Percentiles rank a stretch among this genome's conserved stretches.
These are phyloP conservation scores for Hordeum pubiflorum DNA, from an alignment of 202 grass and related monocot genomes.

Conservation along the genomic window DNA sequence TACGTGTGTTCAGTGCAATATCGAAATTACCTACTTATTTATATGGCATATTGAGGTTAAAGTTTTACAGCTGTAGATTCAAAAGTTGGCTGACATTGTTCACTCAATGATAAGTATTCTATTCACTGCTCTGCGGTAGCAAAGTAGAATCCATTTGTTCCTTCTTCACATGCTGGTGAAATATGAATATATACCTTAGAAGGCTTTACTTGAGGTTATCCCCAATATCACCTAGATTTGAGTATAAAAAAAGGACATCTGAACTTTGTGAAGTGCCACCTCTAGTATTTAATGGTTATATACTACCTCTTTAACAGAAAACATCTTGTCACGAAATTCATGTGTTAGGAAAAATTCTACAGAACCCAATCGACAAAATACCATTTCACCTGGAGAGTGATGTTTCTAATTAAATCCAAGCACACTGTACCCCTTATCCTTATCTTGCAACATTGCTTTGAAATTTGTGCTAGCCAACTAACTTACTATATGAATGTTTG, in stretches of 20 bases:
- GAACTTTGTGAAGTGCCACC: too few species aligned
- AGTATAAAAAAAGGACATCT: not conserved
- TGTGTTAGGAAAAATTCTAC: not conserved
- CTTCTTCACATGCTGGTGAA: slow-evolving; percentile 20
- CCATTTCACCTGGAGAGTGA: not conserved
- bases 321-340: not conserved
- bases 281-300: too few species aligned
- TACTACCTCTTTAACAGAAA: too few species aligned
- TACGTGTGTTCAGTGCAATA: not conserved
- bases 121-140: not conserved
- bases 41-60: not conserved
- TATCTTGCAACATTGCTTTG: too few species aligned
- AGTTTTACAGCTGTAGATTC: not conserved
- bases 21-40: not conserved
- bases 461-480: too few species aligned
- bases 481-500: too few species aligned
- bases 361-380: not conserved
- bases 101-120: slow-evolving; percentile 23
- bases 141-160: slow-evolving; percentile 22
- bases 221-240: not conserved
- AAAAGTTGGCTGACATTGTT: not conserved
- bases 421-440: too few species aligned
- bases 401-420: too few species aligned
- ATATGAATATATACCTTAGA: slow-evolving; percentile 18
- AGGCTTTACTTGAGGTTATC: too few species aligned